Conservation (phyloP, 768 basidiomycete species). For the Mycena albidolilacea region DNA sequence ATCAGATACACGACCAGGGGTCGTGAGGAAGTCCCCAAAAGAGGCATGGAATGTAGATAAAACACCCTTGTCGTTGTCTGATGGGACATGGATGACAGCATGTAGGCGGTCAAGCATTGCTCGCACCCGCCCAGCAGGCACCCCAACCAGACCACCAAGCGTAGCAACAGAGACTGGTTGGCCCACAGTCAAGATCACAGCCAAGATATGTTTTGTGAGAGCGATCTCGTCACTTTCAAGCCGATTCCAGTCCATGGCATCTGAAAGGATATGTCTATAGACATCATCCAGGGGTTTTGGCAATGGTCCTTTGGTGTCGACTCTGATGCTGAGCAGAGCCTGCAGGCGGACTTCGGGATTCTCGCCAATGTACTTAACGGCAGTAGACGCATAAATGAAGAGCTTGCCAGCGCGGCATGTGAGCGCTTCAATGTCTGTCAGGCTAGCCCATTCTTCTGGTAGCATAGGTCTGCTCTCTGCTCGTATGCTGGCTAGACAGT, state of each 20-base stretch:
- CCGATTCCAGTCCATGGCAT: background rate
- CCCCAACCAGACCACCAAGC: conserved; percentile 6
- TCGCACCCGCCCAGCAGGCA: conserved; percentile 11
- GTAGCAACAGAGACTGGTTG: background rate
- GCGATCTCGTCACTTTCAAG: background rate
- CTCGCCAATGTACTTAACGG: background rate
- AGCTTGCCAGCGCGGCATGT: background rate
- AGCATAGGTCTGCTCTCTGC: background rate
- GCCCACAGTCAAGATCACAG: background rate
- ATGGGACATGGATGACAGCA: conserved; percentile 18
- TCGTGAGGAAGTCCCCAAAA: conserved; percentile 13
- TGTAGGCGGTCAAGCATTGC: conserved; percentile 19
- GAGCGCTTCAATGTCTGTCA: background rate
- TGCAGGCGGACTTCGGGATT: background rate
- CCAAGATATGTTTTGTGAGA: background rate
- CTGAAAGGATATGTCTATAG: background rate
- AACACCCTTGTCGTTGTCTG: conserved; percentile 7
- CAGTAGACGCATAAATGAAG: conserved; percentile 2
- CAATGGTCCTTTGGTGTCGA: conserved; percentile 14
- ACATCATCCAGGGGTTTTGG: background rate
- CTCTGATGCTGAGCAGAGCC: background rate
- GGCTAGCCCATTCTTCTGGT: background rate
- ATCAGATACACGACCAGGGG: background rate
- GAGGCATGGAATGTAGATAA: conserved; percentile 21
- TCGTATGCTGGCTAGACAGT: background rate